Base-by-base conservation (phyloP, 2,329 filamentous ascomycete genomes). In the Moelleriella libera region DNA sequence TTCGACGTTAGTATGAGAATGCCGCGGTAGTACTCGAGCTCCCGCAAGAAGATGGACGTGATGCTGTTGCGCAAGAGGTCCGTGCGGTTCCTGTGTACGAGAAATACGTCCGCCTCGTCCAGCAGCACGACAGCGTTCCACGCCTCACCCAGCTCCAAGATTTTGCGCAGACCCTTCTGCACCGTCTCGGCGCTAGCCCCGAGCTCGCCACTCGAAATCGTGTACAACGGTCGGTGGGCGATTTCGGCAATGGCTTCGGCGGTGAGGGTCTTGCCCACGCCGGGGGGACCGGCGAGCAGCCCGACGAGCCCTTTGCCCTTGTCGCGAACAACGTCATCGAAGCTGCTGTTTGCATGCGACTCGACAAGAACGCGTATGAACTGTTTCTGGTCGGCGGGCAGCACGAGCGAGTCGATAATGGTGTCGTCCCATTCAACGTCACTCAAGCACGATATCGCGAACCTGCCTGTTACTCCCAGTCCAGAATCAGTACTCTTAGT, bases 141-240 rank as follows among this genome's bases (percentile, higher is more conserved):
- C 51, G 57, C 56, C 5, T 84, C 79, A 1, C 83, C 83, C 51
- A 89, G 80, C 57, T 85, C 80, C 51, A 89, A 54, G 46, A 63
- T 61, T 0, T 49, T 51, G 0, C 47, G 30, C 1, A 87, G 70
- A 54, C 80, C 79, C 9, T 67, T 66, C 60, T 87, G 85, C 0
- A 89, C 72, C 12, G 74, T 73, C 49, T 74, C 70, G 0, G 80
- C 74, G 47, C 82, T 75, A 1, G 78, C 78, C 30, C 85, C 84
- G 0, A 89, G 71, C 58, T 88, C 84, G 31, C 84, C 84, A 0
- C 82, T 82, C 50, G 66, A 68, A 45, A 77, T 65, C 29, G 65
- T 67, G 54, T 75, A 74, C 5, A 77, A 62, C 2, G 72, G 75
- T 40, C 67, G 65, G 43, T 63, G 61, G 51, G 70, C 68, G 52